Evolutionary conservation across 2,329 filamentous ascomycete species (phyloP).

Genomic region (Ceratocystis ficicola): DNA sequence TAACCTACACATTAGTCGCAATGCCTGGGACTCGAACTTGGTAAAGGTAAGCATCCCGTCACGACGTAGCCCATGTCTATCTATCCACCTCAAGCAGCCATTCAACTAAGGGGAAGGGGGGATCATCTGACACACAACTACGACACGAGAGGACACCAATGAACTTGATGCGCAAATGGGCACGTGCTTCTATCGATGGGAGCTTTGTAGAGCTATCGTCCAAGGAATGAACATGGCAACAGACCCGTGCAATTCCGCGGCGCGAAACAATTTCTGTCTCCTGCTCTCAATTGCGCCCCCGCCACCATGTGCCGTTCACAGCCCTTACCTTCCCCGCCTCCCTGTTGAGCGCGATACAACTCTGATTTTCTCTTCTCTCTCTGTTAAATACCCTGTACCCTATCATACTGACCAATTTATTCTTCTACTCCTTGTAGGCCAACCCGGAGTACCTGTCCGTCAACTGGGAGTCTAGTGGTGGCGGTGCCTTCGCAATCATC

Average conservation of each 20-base stretch:
- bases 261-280: no score
- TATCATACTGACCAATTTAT: background rate
- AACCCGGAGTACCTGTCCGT: constrained; percentile 94
- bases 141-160: background rate
- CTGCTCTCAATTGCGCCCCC: no score
- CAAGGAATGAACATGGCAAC: no score
- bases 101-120: background rate
- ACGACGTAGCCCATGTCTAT: no score
- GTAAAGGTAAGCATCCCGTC: constrained; percentile 58
- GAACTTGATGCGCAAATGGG: background rate
- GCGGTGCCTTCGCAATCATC: constrained; percentile 93
- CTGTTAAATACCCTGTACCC: background rate
- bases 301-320: background rate
- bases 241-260: no score
- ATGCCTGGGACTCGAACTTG: constrained; percentile 98
- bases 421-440: constrained; percentile 43
- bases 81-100: background rate
- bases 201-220: no score
- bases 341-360: background rate
- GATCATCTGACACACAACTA: background rate
- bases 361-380: background rate
- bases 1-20: constrained; percentile 90
- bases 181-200: background rate
- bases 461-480: constrained; percentile 96
- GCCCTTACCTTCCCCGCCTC: background rate